Evolutionary conservation across 2,329 filamentous ascomycete species (phyloP).

Genomic region (Parastagonospora nodorum): DNA sequence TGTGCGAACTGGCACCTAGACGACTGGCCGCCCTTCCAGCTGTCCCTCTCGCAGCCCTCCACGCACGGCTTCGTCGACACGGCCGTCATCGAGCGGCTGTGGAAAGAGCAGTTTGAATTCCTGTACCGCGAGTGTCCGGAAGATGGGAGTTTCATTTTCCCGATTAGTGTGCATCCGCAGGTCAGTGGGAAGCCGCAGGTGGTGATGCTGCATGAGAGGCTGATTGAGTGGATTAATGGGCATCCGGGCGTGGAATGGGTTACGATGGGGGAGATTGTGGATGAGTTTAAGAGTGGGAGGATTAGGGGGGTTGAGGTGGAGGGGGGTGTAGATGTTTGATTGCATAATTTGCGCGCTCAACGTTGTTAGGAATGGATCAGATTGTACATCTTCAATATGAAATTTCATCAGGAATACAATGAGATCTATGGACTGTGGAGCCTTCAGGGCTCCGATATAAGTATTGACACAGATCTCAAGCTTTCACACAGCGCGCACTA

Average conservation of each 20-base stretch:
- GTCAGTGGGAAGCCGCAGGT: conserved; percentile 56
- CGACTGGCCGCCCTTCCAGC: conserved; percentile 54
- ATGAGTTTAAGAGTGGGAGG: conserved; percentile 43
- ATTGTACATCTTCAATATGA: too few species aligned
- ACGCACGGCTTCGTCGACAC: conserved; percentile 55
- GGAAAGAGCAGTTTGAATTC: conserved; percentile 55
- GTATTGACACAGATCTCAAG: too few species aligned
- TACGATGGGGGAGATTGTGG: conserved; percentile 43
- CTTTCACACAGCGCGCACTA: too few species aligned
- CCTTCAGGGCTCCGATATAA: too few species aligned
- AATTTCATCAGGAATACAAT: too few species aligned
- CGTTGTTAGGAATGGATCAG: too few species aligned
- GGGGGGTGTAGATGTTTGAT: conserved; percentile 32
- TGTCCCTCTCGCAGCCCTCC: conserved; percentile 57
- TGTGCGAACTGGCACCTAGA: conserved; percentile 58
- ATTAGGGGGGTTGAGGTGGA: conserved; percentile 41
- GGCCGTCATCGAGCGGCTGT: conserved; percentile 49
- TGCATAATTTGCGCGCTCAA: too few species aligned
- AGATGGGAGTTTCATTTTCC: conserved; percentile 54
- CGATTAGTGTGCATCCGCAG: conserved; percentile 55
- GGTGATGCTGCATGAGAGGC: conserved; percentile 53
- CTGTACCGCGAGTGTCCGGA: conserved; percentile 48
- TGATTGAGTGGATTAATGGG: conserved; percentile 54
- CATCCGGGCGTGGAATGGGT: conserved; percentile 54
- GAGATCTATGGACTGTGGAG: not conserved